phyloP scores from a whole-genome alignment of 2,329 filamentous ascomycete genomes.

The Pleomassaria siparia region DNA sequence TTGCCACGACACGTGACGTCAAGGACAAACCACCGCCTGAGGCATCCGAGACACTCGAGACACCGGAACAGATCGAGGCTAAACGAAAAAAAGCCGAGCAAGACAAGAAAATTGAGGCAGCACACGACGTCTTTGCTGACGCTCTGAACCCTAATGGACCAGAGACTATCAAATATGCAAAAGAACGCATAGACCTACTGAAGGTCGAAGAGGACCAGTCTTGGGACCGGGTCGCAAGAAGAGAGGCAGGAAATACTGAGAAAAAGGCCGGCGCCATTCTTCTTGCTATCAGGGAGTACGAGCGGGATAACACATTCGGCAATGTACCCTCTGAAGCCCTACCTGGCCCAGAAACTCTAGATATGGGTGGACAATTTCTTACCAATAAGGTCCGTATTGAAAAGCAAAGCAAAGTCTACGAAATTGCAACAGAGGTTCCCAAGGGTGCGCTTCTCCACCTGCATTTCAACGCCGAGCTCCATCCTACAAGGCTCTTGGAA shows the following conservation, averaged over 20 bases:
- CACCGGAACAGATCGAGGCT: no score
- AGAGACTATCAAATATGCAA: conserved; percentile 18
- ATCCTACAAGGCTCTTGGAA: conserved; percentile 62
- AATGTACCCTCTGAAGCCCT: conserved; percentile 47
- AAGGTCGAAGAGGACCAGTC: conserved; percentile 28
- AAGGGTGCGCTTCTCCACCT: conserved; percentile 75
- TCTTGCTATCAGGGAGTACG: conserved; percentile 44
- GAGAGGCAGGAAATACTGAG: conserved; percentile 27
- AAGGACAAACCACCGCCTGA: neutral
- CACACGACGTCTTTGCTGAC: conserved; percentile 9
- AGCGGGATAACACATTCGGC: conserved; percentile 45
- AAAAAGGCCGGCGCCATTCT: conserved; percentile 39
- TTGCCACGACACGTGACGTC: conserved; percentile 1
- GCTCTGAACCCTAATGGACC: conserved; percentile 1
- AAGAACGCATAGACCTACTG: conserved; percentile 29
- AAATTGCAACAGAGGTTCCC: conserved; percentile 61
- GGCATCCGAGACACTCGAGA: no score
- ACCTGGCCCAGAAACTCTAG: conserved; percentile 40
- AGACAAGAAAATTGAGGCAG: neutral
- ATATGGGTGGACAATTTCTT: conserved; percentile 52
- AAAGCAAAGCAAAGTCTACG: conserved; percentile 58
- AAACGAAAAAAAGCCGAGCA: no score
- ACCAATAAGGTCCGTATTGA: conserved; percentile 48
- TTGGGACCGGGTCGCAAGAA: conserved; percentile 42
- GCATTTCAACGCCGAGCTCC: conserved; percentile 75